phyloP scores from a whole-genome alignment of 768 basidiomycete genomes.

The Pilatotrama ljubarskyi region DNA sequence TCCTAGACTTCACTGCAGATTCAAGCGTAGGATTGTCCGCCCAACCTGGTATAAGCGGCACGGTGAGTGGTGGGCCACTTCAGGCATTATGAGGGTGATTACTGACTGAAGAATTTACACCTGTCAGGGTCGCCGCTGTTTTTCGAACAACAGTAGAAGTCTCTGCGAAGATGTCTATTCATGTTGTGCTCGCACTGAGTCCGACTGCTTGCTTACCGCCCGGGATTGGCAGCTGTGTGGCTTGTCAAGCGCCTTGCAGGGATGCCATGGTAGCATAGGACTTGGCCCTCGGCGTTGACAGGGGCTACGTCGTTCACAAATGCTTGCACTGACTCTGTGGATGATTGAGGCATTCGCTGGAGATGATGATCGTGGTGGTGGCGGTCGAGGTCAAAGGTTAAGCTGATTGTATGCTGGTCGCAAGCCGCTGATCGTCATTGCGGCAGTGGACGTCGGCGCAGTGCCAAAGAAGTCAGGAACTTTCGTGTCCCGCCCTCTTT shows the following conservation, averaged over 20 bases:
- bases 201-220: slow-evolving; percentile 34
- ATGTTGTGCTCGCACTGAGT: not conserved
- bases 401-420: not conserved
- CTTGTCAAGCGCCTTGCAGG: slow-evolving; percentile 30
- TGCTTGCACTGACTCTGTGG: not conserved
- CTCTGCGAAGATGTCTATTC: slow-evolving; percentile 17
- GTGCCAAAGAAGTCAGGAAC: not conserved
- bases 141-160: slow-evolving; percentile 42
- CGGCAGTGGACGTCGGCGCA: not conserved
- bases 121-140: slow-evolving; percentile 23
- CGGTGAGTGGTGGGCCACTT: not conserved
- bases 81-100: not conserved
- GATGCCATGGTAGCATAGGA: slow-evolving; percentile 29
- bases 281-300: slow-evolving; percentile 3
- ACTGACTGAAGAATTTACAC: slow-evolving; percentile 42
- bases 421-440: not conserved
- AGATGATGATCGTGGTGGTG: not conserved
- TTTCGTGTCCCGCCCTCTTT: not conserved
- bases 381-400: not conserved
- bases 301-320: slow-evolving; percentile 6
- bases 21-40: slow-evolving; percentile 25
- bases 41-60: slow-evolving; percentile 32
- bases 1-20: not conserved
- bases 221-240: slow-evolving; percentile 31
- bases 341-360: not conserved